These are phyloP conservation scores for Hygrophoropsis aurantiaca DNA, from an alignment of 768 basidiomycete genomes.

Conservation along the genomic window DNA sequence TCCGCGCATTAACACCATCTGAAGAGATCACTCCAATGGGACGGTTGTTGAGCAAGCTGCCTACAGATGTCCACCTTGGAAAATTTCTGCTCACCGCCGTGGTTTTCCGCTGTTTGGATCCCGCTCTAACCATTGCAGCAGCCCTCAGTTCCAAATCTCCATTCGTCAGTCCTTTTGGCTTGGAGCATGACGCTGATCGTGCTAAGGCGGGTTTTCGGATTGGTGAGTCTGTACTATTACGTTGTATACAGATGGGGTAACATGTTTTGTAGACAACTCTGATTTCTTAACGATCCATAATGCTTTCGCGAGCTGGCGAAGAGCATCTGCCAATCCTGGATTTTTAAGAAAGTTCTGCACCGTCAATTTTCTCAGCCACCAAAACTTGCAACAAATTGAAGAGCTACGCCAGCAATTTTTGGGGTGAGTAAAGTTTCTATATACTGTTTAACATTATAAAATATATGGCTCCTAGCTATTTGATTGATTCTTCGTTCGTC, in stretches of 20 bases:
- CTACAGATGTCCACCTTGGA: slow-evolving; percentile 94
- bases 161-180: slow-evolving; percentile 85
- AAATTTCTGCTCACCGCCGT: slow-evolving; percentile 88
- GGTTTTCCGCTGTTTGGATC: slow-evolving; percentile 87
- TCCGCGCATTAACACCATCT: slow-evolving; percentile 76
- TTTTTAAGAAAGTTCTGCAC: slow-evolving; percentile 77
- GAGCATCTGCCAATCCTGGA: slow-evolving; percentile 61
- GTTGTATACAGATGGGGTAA: background rate
- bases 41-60: slow-evolving; percentile 82
- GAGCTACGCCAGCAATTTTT: slow-evolving; percentile 91
- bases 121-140: slow-evolving; percentile 95
- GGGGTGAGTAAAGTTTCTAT: slow-evolving; percentile 42
- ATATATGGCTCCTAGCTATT: slow-evolving; percentile 49
- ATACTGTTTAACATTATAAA: slow-evolving; percentile 4
- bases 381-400: slow-evolving; percentile 95
- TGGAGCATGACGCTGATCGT: slow-evolving; percentile 82
- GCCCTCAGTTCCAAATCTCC: slow-evolving; percentile 91
- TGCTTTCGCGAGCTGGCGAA: slow-evolving; percentile 86
- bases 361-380: slow-evolving; percentile 78
- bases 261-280: slow-evolving; percentile 66
- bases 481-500: slow-evolving; percentile 88
- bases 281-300: slow-evolving; percentile 95
- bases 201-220: slow-evolving; percentile 79
- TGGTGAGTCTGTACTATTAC: slow-evolving; percentile 44
- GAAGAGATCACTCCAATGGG: slow-evolving; percentile 98